Conservation (phyloP, 768 basidiomycete species). For the Boletales sp. region DNA sequence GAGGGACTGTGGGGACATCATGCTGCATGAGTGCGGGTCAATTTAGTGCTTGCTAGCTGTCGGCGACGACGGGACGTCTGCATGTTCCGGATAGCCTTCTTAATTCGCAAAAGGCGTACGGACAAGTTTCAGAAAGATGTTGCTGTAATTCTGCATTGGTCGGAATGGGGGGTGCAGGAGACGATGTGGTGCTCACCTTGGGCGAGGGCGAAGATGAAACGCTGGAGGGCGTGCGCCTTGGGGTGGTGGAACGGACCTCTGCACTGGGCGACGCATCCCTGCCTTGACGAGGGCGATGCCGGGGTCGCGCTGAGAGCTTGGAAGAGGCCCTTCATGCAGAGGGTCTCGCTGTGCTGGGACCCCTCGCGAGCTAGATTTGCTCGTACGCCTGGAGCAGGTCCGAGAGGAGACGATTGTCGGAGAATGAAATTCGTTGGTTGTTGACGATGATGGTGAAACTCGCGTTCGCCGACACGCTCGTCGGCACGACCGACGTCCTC, state of each 20-base stretch:
- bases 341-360: slow-evolving; percentile 93
- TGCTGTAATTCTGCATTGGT: no score
- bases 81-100: slow-evolving; percentile 13
- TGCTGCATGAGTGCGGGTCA: slow-evolving; percentile 12
- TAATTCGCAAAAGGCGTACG: slow-evolving; percentile 16
- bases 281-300: slow-evolving; percentile 83
- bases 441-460: slow-evolving; percentile 63
- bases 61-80: slow-evolving; percentile 23
- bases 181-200: slow-evolving; percentile 36
- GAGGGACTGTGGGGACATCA: slow-evolving; percentile 28
- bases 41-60: slow-evolving; percentile 24
- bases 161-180: not conserved
- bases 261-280: slow-evolving; percentile 70
- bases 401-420: no score
- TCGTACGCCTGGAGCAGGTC: slow-evolving; percentile 90
- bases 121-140: slow-evolving; percentile 19
- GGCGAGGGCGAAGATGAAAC: slow-evolving; percentile 69
- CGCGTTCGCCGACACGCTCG: slow-evolving; percentile 77
- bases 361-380: slow-evolving; percentile 82
- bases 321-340: slow-evolving; percentile 95
- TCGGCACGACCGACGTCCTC: slow-evolving; percentile 75
- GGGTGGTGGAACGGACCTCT: slow-evolving; percentile 57
- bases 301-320: slow-evolving; percentile 73
- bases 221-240: slow-evolving; percentile 63
- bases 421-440: no score